Base-by-base conservation (phyloP, 75 land plant genomes). In the Pinus taeda region DNA sequence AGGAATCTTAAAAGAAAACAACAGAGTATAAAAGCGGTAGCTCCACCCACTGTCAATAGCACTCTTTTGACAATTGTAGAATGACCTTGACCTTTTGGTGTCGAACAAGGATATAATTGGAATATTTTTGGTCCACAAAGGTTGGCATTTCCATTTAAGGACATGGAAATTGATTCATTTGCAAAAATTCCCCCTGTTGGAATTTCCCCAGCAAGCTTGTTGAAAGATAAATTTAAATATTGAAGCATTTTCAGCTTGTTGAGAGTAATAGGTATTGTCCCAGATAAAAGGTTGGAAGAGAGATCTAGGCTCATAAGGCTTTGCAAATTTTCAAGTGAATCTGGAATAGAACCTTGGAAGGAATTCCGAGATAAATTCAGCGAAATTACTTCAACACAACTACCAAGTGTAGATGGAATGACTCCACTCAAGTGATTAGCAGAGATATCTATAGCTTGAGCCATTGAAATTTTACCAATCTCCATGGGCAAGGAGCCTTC, bases 401-500 rank as follows among this genome's bases (percentile, higher is more conserved):
- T 69, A 64, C 81, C 86, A 0, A 49, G 55, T 49, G 55, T 49
- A 2, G 1, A 49, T 49, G 12, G 12, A 49, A 49, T 49, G 55
- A 9, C 55, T 9, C 55, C 55, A 9, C 11, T 9, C 55, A 49
- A 49, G 55, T 9, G 55, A 49, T 49, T 49, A 9, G 12, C 1
- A 49, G 1, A 49, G 11, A 49, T 49, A 9, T 49, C 55, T 49
- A 49, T 49, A 2, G 12, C 55, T 9, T 49, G 55, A 49, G 12
- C 12, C 55, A 49, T 9, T 9, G 12, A 12, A 49, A 49, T 9
- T 49, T 49, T 49, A 49, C 55, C 55, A 49, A 88, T 55, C 37
- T 77, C 76, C 37, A 57, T 67, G 2, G 92, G 92, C 30, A 91
- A 76, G 0, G 76, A 59, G 14, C 85, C 86, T 26, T 66, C 60